phyloP scores from a whole-genome alignment of 257 asterid species.

The Vinca minor region DNA sequence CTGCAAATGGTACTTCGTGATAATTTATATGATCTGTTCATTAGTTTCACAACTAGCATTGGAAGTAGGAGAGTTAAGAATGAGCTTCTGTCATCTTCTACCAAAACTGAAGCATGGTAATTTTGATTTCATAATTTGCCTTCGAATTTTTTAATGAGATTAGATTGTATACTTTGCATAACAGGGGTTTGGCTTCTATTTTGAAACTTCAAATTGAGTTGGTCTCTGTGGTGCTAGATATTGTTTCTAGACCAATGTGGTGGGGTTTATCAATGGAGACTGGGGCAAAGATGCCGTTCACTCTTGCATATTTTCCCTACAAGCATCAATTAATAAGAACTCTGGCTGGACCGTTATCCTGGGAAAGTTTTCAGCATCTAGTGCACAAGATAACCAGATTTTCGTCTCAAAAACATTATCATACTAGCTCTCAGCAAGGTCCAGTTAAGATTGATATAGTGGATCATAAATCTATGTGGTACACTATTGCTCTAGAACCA shows the following conservation, averaged over 20 bases:
- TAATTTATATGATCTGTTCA: neutral
- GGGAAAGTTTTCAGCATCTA: slow-evolving; percentile 42
- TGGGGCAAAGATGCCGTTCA: slow-evolving; percentile 57
- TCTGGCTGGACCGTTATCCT: slow-evolving; percentile 52
- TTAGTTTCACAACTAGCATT: neutral
- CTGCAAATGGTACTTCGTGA: neutral
- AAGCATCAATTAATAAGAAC: slow-evolving; percentile 36
- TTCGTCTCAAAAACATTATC: slow-evolving; percentile 22
- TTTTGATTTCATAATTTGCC: neutral
- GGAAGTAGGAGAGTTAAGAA: neutral
- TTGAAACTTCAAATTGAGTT: slow-evolving; percentile 52
- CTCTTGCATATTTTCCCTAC: slow-evolving; percentile 58
- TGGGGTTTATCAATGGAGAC: slow-evolving; percentile 72
- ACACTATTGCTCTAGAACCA: slow-evolving; percentile 19
- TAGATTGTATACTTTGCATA: slow-evolving; percentile 18
- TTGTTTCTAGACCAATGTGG: slow-evolving; percentile 63
- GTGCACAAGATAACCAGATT: slow-evolving; percentile 31
- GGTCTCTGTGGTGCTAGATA: slow-evolving; percentile 46
- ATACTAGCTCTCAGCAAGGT: slow-evolving; percentile 28
- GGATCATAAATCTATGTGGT: slow-evolving; percentile 63
- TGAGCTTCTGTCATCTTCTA: neutral
- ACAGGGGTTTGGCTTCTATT: slow-evolving; percentile 79
- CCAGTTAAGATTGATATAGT: slow-evolving; percentile 29
- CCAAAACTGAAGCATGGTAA: neutral
- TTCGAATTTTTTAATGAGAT: neutral